phyloP scores from a whole-genome alignment of 495 filamentous ascomycete species.

The Aspergillus taichungensis region DNA sequence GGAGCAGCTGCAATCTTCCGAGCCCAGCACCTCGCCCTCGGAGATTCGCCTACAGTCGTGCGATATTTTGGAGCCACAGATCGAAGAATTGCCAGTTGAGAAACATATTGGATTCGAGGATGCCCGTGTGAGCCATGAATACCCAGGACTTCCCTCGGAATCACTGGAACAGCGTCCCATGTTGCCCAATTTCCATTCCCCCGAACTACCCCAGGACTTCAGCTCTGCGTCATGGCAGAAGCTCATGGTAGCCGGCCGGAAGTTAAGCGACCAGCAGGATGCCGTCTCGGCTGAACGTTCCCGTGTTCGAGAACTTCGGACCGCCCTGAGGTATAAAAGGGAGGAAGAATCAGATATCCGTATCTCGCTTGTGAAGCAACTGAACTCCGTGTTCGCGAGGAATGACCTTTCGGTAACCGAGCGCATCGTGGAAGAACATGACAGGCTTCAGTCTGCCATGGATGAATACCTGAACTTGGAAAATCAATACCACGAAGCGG shows the following conservation, averaged over 20 bases:
- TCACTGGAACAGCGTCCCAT: too few species aligned
- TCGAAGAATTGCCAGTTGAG: too few species aligned
- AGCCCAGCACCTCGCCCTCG: too few species aligned
- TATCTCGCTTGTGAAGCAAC: slow-evolving; percentile 4
- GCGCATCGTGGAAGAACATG: slow-evolving; percentile 4
- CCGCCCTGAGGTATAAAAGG: slow-evolving; percentile 8
- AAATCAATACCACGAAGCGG: slow-evolving; percentile 15
- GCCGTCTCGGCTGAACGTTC: slow-evolving; percentile 10
- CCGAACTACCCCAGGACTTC: not conserved
- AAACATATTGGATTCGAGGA: too few species aligned
- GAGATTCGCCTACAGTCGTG: too few species aligned
- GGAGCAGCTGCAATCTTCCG: too few species aligned
- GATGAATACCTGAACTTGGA: slow-evolving; percentile 16
- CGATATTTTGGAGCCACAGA: too few species aligned
- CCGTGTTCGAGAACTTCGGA: slow-evolving; percentile 12
- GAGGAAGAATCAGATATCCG: slow-evolving; percentile 9
- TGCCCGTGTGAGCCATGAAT: too few species aligned
- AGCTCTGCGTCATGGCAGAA: not conserved
- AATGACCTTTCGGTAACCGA: not conserved
- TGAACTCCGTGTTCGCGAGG: slow-evolving; percentile 10
- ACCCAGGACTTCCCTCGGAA: too few species aligned
- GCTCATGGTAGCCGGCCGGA: not conserved
- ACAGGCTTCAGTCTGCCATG: slow-evolving; percentile 11
- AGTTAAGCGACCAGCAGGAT: slow-evolving; percentile 6
- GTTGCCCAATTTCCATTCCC: too few species aligned